A percentile compares a stretch with the other conserved stretches of the same genome.
Evolutionary conservation across 2,329 filamentous ascomycete genomes (phyloP).

Genomic region (Aspergillus sp.): DNA sequence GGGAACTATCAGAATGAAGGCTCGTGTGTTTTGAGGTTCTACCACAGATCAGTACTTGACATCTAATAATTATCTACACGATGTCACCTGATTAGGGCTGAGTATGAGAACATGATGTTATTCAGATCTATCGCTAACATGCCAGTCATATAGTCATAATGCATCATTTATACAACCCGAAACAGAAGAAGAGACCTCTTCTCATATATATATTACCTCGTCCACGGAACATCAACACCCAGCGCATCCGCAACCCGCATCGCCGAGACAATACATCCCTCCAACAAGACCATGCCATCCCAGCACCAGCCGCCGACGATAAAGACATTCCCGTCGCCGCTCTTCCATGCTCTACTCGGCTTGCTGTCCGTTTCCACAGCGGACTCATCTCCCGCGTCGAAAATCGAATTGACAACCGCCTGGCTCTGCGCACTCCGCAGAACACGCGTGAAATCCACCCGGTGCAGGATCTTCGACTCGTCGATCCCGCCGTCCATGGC

Average conservation of each 20-base stretch:
- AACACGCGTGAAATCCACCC: conserved; percentile 53
- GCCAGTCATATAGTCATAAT: neutral
- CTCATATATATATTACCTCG: neutral
- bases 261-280: conserved; percentile 12
- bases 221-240: conserved; percentile 7
- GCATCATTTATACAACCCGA: neutral
- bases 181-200: neutral
- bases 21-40: too few species aligned
- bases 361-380: too few species aligned
- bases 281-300: conserved; percentile 12
- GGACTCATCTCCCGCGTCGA: neutral
- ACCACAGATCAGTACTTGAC: too few species aligned
- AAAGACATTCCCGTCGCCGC: conserved; percentile 4
- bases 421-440: conserved; percentile 53
- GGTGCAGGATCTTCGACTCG: conserved; percentile 43
- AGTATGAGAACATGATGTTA: too few species aligned
- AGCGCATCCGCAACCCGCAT: conserved; percentile 7
- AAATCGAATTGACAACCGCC: neutral
- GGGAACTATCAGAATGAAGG: too few species aligned
- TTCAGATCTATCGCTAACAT: neutral
- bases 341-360: neutral
- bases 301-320: conserved; percentile 11
- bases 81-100: too few species aligned
- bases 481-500: conserved; percentile 44
- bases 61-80: too few species aligned